phyloP scores from a whole-genome alignment of 2,329 filamentous ascomycete genomes.

The Hortaea werneckii region DNA sequence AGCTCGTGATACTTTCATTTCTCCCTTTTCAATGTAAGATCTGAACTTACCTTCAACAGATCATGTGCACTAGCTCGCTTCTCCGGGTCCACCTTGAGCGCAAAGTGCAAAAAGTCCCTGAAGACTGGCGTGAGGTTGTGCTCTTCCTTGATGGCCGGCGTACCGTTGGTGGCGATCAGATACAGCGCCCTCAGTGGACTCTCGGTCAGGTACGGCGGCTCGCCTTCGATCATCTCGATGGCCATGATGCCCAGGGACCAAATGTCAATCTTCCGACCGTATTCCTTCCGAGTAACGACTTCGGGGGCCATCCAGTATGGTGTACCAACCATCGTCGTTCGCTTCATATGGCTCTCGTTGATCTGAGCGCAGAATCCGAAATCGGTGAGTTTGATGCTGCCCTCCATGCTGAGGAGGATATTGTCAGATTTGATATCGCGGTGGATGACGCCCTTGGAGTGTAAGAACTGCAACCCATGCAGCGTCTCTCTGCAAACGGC shows the following conservation, averaged over 20 bases:
- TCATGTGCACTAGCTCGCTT: slow-evolving; percentile 94
- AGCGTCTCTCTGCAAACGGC: slow-evolving; percentile 90
- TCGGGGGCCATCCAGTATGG: slow-evolving; percentile 99
- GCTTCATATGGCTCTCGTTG: slow-evolving; percentile 92
- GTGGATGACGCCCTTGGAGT: slow-evolving; percentile 96
- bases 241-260: slow-evolving; percentile 99
- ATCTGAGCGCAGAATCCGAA: slow-evolving; percentile 99
- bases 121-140: slow-evolving; percentile 71
- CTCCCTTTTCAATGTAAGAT: not conserved
- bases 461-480: slow-evolving; percentile 83
- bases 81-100: slow-evolving; percentile 92
- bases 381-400: slow-evolving; percentile 96
- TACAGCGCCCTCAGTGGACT: slow-evolving; percentile 86
- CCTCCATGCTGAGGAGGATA: slow-evolving; percentile 83
- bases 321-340: slow-evolving; percentile 97
- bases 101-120: slow-evolving; percentile 83
- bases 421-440: slow-evolving; percentile 99
- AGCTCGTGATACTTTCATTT: not conserved
- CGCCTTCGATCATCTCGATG: slow-evolving; percentile 99
- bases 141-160: slow-evolving; percentile 89
- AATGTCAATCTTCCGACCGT: slow-evolving; percentile 96
- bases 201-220: slow-evolving; percentile 93
- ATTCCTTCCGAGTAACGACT: slow-evolving; percentile 94
- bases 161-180: slow-evolving; percentile 94
- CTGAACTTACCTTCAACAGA: slow-evolving; percentile 68